Percentiles rank a stretch among this genome's conserved stretches.
Conservation (phyloP, 768 basidiomycete genomes). For the Amanita fuliginea region DNA sequence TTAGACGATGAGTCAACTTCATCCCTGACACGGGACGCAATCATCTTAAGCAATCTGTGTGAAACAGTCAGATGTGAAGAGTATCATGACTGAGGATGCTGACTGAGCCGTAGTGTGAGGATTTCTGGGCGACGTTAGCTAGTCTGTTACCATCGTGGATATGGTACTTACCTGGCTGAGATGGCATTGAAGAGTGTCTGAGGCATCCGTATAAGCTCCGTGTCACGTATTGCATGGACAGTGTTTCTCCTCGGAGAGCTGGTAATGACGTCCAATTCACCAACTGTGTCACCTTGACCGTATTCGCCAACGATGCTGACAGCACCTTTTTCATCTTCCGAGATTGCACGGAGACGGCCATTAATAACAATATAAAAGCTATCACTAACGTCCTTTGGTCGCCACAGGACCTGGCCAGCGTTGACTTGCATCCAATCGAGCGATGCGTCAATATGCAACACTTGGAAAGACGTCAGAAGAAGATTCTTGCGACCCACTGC, state of each 20-base stretch:
- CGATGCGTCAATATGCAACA: conserved; percentile 92
- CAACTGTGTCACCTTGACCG: conserved; percentile 94
- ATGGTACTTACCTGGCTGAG: conserved; percentile 52
- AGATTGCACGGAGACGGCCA: conserved; percentile 85
- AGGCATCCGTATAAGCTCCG: conserved; percentile 94
- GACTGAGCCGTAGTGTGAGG: conserved; percentile 81
- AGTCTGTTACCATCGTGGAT: neutral
- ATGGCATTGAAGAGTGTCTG: conserved; percentile 97
- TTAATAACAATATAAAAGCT: conserved; percentile 99
- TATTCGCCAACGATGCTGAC: conserved; percentile 86
- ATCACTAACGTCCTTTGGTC: conserved; percentile 82
- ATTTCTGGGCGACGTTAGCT: conserved; percentile 34
- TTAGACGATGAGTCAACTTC: conserved; percentile 61
- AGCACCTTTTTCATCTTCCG: conserved; percentile 65
- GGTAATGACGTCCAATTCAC: conserved; percentile 96
- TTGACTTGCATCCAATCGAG: conserved; percentile 98
- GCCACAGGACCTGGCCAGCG: conserved; percentile 91
- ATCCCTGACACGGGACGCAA: conserved; percentile 83
- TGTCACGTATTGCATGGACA: conserved; percentile 96
- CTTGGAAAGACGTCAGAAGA: conserved; percentile 16
- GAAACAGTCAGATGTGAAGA: neutral
- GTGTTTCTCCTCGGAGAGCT: conserved; percentile 79
- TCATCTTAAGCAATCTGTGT: conserved; percentile 66
- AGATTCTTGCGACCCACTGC: neutral
- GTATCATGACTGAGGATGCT: conserved; percentile 11